A percentile compares a stretch with the other conserved stretches of the same genome.
phyloP scores from a whole-genome alignment of 2,329 filamentous ascomycete species.

The Monosporascus sp. region DNA sequence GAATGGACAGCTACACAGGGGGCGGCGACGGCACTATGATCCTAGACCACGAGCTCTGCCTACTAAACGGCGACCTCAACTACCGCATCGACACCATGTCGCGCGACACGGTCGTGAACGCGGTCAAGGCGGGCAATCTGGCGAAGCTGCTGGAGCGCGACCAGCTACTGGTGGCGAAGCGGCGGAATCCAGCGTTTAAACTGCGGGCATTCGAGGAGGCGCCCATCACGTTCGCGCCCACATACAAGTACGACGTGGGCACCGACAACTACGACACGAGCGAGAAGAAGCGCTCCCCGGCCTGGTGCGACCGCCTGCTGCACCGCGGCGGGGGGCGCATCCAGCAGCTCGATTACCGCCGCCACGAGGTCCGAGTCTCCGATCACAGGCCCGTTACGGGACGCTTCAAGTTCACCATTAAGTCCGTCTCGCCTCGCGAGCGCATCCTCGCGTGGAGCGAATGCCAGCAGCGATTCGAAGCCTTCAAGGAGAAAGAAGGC shows the following conservation, averaged over 20 bases:
- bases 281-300: slow-evolving; percentile 89
- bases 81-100: slow-evolving; percentile 98
- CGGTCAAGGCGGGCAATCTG: slow-evolving; percentile 76
- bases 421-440: slow-evolving; percentile 67
- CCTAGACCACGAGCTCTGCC: slow-evolving; percentile 94
- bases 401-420: slow-evolving; percentile 75
- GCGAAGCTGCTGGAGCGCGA: slow-evolving; percentile 85
- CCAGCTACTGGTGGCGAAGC: slow-evolving; percentile 81
- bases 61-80: slow-evolving; percentile 93
- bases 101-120: slow-evolving; percentile 83
- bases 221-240: slow-evolving; percentile 87
- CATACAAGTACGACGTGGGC: slow-evolving; percentile 97
- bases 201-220: slow-evolving; percentile 86
- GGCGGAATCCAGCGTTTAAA: slow-evolving; percentile 84
- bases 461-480: slow-evolving; percentile 69
- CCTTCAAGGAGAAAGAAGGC: slow-evolving; percentile 62
- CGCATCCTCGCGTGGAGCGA: slow-evolving; percentile 64
- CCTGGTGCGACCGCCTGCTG: slow-evolving; percentile 94
- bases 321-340: slow-evolving; percentile 77
- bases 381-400: slow-evolving; percentile 93
- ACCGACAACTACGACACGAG: slow-evolving; percentile 91
- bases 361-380: slow-evolving; percentile 85
- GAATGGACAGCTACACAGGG: slow-evolving; percentile 75
- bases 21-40: slow-evolving; percentile 96
- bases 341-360: slow-evolving; percentile 78